Evolutionary conservation across 116 monocot genomes (phyloP).

Genomic region (Zostera marina): DNA sequence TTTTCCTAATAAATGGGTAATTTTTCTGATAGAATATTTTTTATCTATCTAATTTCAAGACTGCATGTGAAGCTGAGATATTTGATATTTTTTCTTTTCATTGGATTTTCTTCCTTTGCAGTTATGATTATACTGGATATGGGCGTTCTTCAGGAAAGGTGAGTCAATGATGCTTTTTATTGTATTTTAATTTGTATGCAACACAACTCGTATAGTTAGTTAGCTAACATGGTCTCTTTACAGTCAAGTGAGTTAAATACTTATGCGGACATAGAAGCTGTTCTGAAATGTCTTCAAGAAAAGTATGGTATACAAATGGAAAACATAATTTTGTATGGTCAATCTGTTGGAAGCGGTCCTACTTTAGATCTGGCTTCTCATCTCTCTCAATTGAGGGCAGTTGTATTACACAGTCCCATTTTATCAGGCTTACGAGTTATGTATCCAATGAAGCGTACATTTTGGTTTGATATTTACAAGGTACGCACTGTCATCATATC

Average conservation of each 20-base stretch:
- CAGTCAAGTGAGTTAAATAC: constrained; percentile 45
- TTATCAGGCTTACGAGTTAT: constrained; percentile 38
- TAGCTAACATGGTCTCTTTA: background rate
- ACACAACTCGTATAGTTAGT: background rate
- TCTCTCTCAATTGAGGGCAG: constrained; percentile 19
- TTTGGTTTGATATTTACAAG: constrained; percentile 45
- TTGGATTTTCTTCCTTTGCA: constrained; percentile 8
- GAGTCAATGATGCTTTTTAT: background rate
- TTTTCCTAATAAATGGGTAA: background rate
- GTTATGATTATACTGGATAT: constrained; percentile 48
- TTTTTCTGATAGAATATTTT: background rate
- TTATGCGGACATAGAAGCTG: constrained; percentile 39
- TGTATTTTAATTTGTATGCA: background rate
- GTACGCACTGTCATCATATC: constrained; percentile 5
- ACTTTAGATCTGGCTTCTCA: constrained; percentile 30
- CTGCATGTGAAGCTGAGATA: too few species aligned
- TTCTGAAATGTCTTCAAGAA: constrained; percentile 21
- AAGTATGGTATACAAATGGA: constrained; percentile 17
- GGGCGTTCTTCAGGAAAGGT: constrained; percentile 39
- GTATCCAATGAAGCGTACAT: constrained; percentile 38
- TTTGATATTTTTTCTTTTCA: background rate
- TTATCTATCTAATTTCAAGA: background rate
- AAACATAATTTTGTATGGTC: constrained; percentile 37
- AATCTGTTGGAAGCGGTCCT: constrained; percentile 43
- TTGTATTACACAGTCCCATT: constrained; percentile 38